Evolutionary conservation across 2,329 filamentous ascomycete genomes (phyloP), one percentile per base, ranked within the genome.

Genomic region (Aspergillus novoparasiticus): DNA sequence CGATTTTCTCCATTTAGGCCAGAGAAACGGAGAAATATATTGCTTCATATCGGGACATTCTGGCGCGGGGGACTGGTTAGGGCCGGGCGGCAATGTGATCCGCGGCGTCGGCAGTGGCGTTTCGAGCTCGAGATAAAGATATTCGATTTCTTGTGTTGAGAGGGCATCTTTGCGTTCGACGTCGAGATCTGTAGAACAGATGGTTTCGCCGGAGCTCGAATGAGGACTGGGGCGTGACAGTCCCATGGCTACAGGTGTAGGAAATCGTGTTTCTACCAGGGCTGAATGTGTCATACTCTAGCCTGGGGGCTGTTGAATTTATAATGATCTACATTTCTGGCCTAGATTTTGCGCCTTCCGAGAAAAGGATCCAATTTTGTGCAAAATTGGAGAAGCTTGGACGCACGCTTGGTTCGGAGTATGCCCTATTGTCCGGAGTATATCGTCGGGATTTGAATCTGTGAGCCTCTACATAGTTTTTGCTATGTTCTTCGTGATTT

Each of bases 21-120:
- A 96, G 11, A 84, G 81, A 67, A 93, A 89, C 0, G 94, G 94
- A 11, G 91, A 89, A 1, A 76, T 80, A 71, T 88, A 96, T 62
- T 84, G 82, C 39, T 81, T 83, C 30, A 96, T 85, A 73, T 92
- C 83, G 4, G 91, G 92, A 28, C 80, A 81, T 58, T 83, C 76
- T 53, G 89, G 89, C 1, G 84, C 75, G n/a, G 80, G 65, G 10
- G 73, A 71, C 43, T 75, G 70, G 21, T 72, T 69, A 3, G 69
- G 60, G 12, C 63, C 68, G 58, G 76, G 63, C 69, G 75, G 66
- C 62, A 73, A 63, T 62, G 72, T 70, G 61, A 76, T 70, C 64
- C 68, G 65, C 61, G 79, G 78, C 2, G 79, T 77, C 2, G 87
- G 87, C 1, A 90, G 72, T 16, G 81, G 75, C 1, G 87, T 90